Percentiles rank a stretch among this genome's conserved stretches.
Conservation (phyloP, 1,284 basidiomycete genomes). For the Ustilago bromivora region DNA sequence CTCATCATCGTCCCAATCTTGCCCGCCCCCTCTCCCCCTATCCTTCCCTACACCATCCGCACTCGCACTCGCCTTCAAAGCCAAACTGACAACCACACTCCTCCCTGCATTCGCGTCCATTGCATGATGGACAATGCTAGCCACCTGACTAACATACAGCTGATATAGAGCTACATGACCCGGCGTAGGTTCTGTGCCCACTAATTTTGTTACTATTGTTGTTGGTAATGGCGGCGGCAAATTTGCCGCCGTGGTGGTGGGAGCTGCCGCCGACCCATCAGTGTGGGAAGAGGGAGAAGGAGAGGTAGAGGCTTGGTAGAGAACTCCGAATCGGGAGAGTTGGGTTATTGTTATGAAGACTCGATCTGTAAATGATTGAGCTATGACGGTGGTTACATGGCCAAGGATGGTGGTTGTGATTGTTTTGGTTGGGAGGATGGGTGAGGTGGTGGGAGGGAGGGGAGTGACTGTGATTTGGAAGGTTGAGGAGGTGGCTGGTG, state of each 20-base stretch:
- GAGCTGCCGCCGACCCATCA: background rate
- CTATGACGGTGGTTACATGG: constrained; percentile 38
- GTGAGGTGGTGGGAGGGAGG: background rate
- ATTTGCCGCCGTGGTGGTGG: background rate
- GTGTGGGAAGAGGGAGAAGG: background rate
- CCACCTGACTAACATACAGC: constrained; percentile 85
- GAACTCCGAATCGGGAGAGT: constrained; percentile 47
- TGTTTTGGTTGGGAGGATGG: constrained; percentile 23
- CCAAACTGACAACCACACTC: constrained; percentile 45
- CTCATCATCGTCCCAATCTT: constrained; percentile 27
- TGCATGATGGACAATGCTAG: constrained; percentile 80
- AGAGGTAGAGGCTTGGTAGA: constrained; percentile 44
- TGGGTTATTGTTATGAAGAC: constrained; percentile 58
- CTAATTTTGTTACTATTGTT: constrained; percentile 79
- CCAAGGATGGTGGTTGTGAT: constrained; percentile 14
- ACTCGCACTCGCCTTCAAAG: constrained; percentile 21
- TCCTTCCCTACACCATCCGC: background rate
- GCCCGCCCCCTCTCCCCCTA: background rate
- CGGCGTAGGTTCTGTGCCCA: constrained; percentile 77
- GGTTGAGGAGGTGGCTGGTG: background rate
- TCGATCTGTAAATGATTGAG: constrained; percentile 50
- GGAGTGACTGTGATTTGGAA: constrained; percentile 10
- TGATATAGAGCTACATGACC: constrained; percentile 80
- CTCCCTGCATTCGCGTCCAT: constrained; percentile 69
- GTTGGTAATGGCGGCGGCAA: constrained; percentile 77